Conservation (phyloP, 2,329 filamentous ascomycete species). For the Sporothrix luriei region DNA sequence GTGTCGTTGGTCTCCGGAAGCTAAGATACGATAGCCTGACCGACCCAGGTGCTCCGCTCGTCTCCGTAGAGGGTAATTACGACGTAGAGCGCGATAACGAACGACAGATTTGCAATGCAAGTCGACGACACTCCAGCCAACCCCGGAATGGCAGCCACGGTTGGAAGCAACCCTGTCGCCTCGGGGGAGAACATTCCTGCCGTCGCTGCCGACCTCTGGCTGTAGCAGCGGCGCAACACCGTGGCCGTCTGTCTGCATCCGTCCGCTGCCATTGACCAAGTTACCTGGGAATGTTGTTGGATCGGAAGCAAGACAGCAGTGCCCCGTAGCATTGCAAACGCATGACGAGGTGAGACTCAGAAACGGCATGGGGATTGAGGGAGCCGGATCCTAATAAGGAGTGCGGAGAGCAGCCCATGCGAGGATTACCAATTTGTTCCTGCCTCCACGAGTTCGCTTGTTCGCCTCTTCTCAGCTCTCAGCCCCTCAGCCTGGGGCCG, state of each 20-base stretch:
- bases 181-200: constrained; percentile 14
- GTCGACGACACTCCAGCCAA: neutral
- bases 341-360: too few relatives aligned
- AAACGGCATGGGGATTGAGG: too few relatives aligned
- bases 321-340: too few relatives aligned
- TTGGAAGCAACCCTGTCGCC: neutral
- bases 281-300: constrained; percentile 9
- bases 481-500: neutral
- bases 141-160: neutral
- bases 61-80: neutral
- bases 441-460: neutral
- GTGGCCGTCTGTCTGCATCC: neutral
- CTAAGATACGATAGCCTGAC: neutral
- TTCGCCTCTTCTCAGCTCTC: neutral
- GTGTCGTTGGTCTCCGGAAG: constrained; percentile 9
- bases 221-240: neutral
- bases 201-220: constrained; percentile 13
- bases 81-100: neutral
- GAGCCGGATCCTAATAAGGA: neutral
- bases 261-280: neutral
- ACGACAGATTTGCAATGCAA: neutral
- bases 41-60: neutral
- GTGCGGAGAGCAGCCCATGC: neutral
- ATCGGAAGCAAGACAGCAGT: too few relatives aligned
- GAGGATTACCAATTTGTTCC: constrained; percentile 16